These are phyloP conservation scores for Aspergillus steynii DNA, from an alignment of 495 filamentous ascomycete species.

Conservation along the genomic window DNA sequence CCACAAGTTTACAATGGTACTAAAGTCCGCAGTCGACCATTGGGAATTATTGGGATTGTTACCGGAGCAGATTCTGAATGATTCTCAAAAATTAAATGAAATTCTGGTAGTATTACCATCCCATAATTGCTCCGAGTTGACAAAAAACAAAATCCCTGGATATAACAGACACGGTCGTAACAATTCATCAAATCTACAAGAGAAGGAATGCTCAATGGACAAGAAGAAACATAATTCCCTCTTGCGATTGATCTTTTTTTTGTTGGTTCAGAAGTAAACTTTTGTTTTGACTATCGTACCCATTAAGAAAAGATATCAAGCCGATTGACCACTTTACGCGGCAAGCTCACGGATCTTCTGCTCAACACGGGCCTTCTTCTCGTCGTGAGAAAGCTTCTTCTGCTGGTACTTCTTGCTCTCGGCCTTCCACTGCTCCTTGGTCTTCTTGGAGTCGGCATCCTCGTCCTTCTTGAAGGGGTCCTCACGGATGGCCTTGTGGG, in stretches of 20 bases:
- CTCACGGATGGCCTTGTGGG: slow-evolving; percentile 96
- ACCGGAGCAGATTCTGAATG: slow-evolving; percentile 11
- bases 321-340: slow-evolving; percentile 36
- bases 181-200: slow-evolving; percentile 19
- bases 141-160: slow-evolving; percentile 12
- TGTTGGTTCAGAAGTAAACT: slow-evolving; percentile 19
- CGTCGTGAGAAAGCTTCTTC: slow-evolving; percentile 71
- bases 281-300: slow-evolving; percentile 33
- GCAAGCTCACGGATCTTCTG: slow-evolving; percentile 74
- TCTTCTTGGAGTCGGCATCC: slow-evolving; percentile 77
- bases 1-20: no score
- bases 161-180: slow-evolving; percentile 20
- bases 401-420: slow-evolving; percentile 87
- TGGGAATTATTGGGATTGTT: background rate
- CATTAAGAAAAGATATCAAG: slow-evolving; percentile 22
- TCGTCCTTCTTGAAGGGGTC: slow-evolving; percentile 95
- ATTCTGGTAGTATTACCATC: slow-evolving; percentile 12
- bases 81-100: slow-evolving; percentile 5
- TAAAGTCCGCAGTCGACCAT: no score
- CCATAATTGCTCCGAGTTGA: slow-evolving; percentile 17
- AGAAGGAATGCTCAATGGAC: slow-evolving; percentile 13
- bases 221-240: slow-evolving; percentile 17
- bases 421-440: slow-evolving; percentile 94
- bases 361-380: slow-evolving; percentile 80
- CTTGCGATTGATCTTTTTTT: slow-evolving; percentile 13